Evolutionary conservation across 257 asterid species (phyloP).

Genomic region (Mitragyna speciosa): DNA sequence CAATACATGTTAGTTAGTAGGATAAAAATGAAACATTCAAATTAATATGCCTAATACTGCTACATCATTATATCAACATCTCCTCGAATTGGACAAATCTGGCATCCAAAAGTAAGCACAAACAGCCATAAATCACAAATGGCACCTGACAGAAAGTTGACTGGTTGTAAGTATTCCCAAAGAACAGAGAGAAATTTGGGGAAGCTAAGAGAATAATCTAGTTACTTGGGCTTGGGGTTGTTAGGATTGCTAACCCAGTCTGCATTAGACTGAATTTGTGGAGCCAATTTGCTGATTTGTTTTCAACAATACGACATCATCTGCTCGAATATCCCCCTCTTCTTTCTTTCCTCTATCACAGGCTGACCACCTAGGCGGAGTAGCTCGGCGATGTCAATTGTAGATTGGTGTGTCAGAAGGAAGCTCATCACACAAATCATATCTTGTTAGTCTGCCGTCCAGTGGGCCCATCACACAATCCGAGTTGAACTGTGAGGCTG

Average conservation of each 20-base stretch:
- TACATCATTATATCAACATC: slow-evolving; percentile 26
- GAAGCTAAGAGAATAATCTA: slow-evolving; percentile 1
- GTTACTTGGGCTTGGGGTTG: slow-evolving; percentile 26
- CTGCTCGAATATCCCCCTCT: slow-evolving; percentile 36
- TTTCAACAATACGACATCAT: slow-evolving; percentile 35
- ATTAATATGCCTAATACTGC: not conserved
- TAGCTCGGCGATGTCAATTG: no score
- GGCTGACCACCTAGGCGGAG: no score
- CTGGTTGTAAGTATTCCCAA: no score
- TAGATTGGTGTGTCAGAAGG: no score
- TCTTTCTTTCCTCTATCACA: slow-evolving; percentile 34
- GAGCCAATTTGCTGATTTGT: slow-evolving; percentile 19
- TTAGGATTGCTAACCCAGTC: slow-evolving; percentile 19
- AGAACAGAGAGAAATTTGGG: not conserved
- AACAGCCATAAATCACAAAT: slow-evolving; percentile 11
- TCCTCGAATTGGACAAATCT: not conserved
- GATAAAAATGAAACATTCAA: slow-evolving; percentile 5
- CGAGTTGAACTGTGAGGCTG: no score
- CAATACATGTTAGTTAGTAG: not conserved
- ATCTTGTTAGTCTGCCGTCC: no score
- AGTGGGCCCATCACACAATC: no score
- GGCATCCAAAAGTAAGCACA: not conserved
- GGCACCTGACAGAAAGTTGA: not conserved
- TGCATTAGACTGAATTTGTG: slow-evolving; percentile 29
- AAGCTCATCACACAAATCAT: no score